Evolutionary conservation across 2,329 filamentous ascomycete species (phyloP).

Genomic region (Colletotrichum musicola): DNA sequence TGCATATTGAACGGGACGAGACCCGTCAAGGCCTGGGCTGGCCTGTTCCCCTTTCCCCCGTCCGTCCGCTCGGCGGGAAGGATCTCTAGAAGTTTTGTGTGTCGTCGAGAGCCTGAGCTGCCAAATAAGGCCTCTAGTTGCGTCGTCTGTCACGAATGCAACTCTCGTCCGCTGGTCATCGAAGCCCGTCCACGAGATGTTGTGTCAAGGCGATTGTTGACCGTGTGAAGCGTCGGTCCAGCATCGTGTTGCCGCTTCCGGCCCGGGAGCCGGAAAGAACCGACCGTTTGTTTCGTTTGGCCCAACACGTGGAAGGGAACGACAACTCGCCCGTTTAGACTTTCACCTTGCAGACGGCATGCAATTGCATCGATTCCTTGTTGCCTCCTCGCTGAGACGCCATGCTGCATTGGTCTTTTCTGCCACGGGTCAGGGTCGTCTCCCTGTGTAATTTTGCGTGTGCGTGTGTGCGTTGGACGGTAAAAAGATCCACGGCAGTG

Average conservation of each 20-base stretch:
- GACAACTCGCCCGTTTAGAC: conserved; percentile 12
- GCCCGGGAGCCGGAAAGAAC: conserved; percentile 5
- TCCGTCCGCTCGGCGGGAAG: conserved; percentile 2
- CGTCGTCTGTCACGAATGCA: neutral
- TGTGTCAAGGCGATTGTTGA: neutral
- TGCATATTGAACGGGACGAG: conserved; percentile 23
- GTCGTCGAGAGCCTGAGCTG: neutral
- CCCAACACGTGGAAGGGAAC: conserved; percentile 32
- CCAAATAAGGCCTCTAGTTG: neutral
- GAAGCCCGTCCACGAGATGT: neutral
- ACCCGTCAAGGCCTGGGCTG: neutral
- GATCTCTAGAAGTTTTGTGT: neutral
- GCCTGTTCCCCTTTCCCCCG: neutral
- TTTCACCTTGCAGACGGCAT: conserved; percentile 30
- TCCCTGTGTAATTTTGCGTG: conserved; percentile 12
- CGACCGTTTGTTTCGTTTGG: conserved; percentile 27
- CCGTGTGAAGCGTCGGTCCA: neutral
- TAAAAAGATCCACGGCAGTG: conserved; percentile 11
- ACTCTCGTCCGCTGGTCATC: neutral
- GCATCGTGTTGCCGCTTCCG: neutral
- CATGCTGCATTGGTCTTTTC: conserved; percentile 23
- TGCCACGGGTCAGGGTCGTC: conserved; percentile 18
- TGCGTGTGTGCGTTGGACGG: neutral
- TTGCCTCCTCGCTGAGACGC: conserved; percentile 23
- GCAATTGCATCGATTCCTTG: conserved; percentile 12